Base-by-base conservation (phyloP, 352 stramenopile genomes). In the Globisporangium takayamanum region DNA sequence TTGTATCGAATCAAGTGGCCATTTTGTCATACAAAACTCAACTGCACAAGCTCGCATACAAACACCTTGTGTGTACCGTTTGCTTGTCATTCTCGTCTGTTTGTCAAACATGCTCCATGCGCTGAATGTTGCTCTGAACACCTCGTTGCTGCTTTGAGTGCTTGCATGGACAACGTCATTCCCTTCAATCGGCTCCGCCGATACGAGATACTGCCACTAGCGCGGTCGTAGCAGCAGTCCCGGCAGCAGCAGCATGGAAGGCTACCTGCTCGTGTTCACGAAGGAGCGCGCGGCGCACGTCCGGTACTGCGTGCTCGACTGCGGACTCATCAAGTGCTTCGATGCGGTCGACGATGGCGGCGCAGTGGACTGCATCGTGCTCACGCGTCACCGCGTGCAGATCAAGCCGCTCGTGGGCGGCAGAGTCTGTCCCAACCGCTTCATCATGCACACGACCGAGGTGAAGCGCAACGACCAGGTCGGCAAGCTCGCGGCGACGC, bases 231-330 rank as follows among this genome's bases (percentile, higher is more conserved):
- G n/a, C n/a, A n/a, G n/a, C n/a, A n/a, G n/a, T n/a, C n/a, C n/a
- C n/a, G n/a, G n/a, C n/a, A n/a, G n/a, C 30, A 6, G 36, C 50
- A 44, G 18, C 49, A 92, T 92, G 82, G 82, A 92, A 50, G 82
- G 82, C 48, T 92, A 80, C 54, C 61, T 92, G 62, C 78, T 92
- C 10, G 67, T 74, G 53, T 80, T 89, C 53, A 57, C 66, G 42
- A 75, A 85, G 53, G 59, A 68, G 22, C 67, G 61, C 30, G 60
- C 68, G 26, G 70, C 80, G 55, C 76, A 83, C 50, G 51, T 84
- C 48, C 63, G 62, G 59, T 92, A 85, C 65, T 87, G 80, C 52
- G 76, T 87, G 56, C 67, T 92, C 49, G 80, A 89, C 63, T 66
- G 81, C 47, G 82, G 80, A n/a, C 63, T 75, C 64, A 60, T 92